Evolutionary conservation across 106 monocot species (phyloP).

Genomic region (Triglochin maritima): DNA sequence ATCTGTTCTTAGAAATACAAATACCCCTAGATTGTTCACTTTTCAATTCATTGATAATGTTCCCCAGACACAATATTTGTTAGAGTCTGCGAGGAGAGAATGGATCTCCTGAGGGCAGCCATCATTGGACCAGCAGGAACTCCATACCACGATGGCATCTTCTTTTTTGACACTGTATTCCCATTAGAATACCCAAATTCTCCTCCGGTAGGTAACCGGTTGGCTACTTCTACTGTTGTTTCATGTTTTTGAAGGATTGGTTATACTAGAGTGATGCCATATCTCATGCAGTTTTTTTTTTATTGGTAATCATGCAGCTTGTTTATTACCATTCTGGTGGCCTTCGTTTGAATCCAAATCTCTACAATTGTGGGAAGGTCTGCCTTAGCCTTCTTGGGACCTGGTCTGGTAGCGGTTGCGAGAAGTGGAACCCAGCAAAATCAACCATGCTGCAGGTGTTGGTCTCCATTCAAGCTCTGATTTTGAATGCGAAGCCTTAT

Average conservation of each 20-base stretch:
- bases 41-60: not conserved
- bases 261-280: not conserved
- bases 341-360: constrained; percentile 32
- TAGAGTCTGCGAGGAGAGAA: constrained; percentile 29
- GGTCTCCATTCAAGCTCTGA: constrained; percentile 33
- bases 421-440: constrained; percentile 23
- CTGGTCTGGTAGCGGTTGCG: constrained; percentile 28
- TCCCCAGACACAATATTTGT: constrained; percentile 31
- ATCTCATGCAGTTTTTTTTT: not conserved
- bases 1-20: not conserved
- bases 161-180: constrained; percentile 36
- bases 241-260: not conserved
- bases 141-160: constrained; percentile 42
- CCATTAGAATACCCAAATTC: constrained; percentile 18
- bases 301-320: constrained; percentile 6
- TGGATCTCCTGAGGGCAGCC: constrained; percentile 37
- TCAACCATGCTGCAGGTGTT: constrained; percentile 39
- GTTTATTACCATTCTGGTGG: constrained; percentile 31
- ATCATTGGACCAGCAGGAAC: constrained; percentile 36
- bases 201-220: constrained; percentile 18
- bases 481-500: constrained; percentile 31
- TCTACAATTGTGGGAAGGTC: constrained; percentile 25
- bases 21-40: not conserved
- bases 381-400: constrained; percentile 38
- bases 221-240: not conserved